Evolutionary conservation across 148 eudicot genomes (phyloP), one percentile per base, ranked within the genome.

Genomic region (Cornus florida): DNA sequence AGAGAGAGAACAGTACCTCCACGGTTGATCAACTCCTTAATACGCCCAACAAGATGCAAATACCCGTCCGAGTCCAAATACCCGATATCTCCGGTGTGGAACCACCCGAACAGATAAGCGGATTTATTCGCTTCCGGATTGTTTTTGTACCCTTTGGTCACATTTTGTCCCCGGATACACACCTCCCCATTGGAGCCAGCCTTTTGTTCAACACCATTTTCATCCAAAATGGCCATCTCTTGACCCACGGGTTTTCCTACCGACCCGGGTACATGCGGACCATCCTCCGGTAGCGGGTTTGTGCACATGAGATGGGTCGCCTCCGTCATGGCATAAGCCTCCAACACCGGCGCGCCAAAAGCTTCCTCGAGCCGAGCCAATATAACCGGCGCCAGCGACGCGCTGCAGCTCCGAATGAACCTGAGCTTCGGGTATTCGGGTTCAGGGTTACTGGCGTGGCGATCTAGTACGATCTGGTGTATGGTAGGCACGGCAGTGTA

Each of bases 241-340:
- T 92, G 99, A 46, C 97, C 97, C 75, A 95, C 95, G 24, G 99
- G 93, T 71, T 82, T 84, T 50, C 99, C 99, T 20, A 95, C 99
- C 0, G 98, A 88, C 48, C 99, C 92, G 6, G 97, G 80, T 69
- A 86, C 89, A 59, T 92, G 97, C 7, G 91, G 87, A 10, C 99
- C 99, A n/a, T 82, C 78, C 70, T 91, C 95, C 0, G 97, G 97
- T 76, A 93, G 82, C 10, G 97, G 99, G 82, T 95, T 95, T 0
- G 99, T 93, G 2, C 88, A 70, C 99, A 95, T 95, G 80, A 91
- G 75, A 83, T 95, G 99, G 11, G 92, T 50, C 1, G 99, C 99
- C 79, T 95, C 99, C 4, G 99, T 95, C 99, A 95, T 95, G 0
- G 99, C 99, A 78, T 93, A 95, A 5, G 99, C 93, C 86, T 95